Evolutionary conservation across 2,329 filamentous ascomycete genomes (phyloP), one percentile per base, ranked within the genome.

Genomic region (Fusarium sp.): DNA sequence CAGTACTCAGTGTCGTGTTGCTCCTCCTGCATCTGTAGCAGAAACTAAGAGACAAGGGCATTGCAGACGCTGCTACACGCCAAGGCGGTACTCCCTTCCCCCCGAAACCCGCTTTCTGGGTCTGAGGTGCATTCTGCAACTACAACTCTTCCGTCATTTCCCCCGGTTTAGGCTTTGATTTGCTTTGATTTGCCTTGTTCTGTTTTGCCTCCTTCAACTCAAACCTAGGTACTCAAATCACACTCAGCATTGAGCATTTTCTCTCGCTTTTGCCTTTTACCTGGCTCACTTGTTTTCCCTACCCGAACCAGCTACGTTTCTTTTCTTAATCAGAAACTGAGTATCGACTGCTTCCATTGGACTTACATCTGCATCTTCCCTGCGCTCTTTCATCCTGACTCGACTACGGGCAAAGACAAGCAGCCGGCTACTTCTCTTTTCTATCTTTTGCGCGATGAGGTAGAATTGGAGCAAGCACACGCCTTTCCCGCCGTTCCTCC

Each of bases 61-160:
- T 54, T 61, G 59, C 55, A 70, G 57, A 60, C 63, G 57, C 62
- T 70, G 73, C 57, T 63, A 69, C 73, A 75, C 68, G 73, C 73
- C 72, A 60, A 36, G n/a, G 33, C 31, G 42, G 26, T 38, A 56
- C 44, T 54, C 66, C 65, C 57, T 47, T n/a, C 63, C 52, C 61
- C 59, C 74, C 72, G 48, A 66, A 75, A 71, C 71, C 75, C 73
- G 75, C 70, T 66, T 77, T 74, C 68, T 68, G 63, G 75, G 75
- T 70, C 63, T 58, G 41, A 58, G 31, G 56, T 58, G 42, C 56
- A 51, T 58, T 38, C 33, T 69, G 64, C 70, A 73, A 69, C 67
- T 70, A 66, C 75, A 68, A 55, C 74, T 59, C 61, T 70, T 64
- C 63, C 58, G 69, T 71, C 66, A 72, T 70, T 70, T 66, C 67